A percentile compares a stretch with the other conserved stretches of the same genome.
These are phyloP conservation scores for Simplicillium aogashimaense DNA, from an alignment of 2,329 filamentous ascomycete species.

Conservation along the genomic window DNA sequence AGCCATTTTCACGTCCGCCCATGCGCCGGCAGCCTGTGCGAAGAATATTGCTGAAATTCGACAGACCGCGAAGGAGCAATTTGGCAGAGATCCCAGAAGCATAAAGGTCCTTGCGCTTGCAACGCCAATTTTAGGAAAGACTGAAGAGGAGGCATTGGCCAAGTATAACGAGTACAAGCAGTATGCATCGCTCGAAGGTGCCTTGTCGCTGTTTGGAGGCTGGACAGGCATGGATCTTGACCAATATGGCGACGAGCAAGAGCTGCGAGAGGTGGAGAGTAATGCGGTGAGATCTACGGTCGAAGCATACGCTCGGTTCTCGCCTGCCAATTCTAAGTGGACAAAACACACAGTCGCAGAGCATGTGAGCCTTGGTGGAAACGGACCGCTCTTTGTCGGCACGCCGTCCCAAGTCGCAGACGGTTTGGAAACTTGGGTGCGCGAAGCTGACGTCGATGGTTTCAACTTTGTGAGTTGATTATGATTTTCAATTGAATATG, in stretches of 20 bases:
- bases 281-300: constrained; percentile 49
- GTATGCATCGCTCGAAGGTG: constrained; percentile 53
- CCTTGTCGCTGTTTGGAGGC: constrained; percentile 60
- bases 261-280: constrained; percentile 50
- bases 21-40: constrained; percentile 50
- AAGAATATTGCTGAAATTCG: constrained; percentile 56
- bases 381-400: constrained; percentile 55
- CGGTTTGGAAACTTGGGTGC: constrained; percentile 55
- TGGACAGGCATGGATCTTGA: constrained; percentile 55
- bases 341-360: constrained; percentile 62
- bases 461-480: constrained; percentile 57
- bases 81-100: constrained; percentile 45
- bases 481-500: background rate
- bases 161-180: constrained; percentile 53
- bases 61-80: constrained; percentile 36
- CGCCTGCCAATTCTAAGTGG: constrained; percentile 55
- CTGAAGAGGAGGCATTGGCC: constrained; percentile 53
- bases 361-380: constrained; percentile 57
- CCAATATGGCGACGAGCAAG: constrained; percentile 54
- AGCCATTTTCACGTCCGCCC: constrained; percentile 59
- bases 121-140: constrained; percentile 54
- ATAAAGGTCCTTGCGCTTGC: constrained; percentile 62
- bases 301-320: constrained; percentile 44
- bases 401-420: constrained; percentile 57
- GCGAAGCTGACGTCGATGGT: constrained; percentile 61